These are phyloP conservation scores for Zygosaccharomyces sapae DNA, from an alignment of 1,139 yeast genomes.

Conservation along the genomic window DNA sequence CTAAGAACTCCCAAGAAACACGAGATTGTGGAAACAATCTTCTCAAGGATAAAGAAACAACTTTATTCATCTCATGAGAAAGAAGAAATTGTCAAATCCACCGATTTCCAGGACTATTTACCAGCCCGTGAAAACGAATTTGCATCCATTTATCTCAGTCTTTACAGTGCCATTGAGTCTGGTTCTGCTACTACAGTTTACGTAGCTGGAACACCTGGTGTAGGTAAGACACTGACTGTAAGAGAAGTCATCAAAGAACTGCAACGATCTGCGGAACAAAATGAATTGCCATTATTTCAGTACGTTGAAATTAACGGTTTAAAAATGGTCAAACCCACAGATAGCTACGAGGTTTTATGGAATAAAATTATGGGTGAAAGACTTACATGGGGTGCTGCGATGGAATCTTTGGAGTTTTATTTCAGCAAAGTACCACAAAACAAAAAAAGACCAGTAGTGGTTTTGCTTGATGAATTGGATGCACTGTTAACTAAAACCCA, in stretches of 20 bases:
- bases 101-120: slow-evolving; percentile 38
- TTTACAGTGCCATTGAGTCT: slow-evolving; percentile 72
- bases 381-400: slow-evolving; percentile 62
- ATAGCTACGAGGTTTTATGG: slow-evolving; percentile 85
- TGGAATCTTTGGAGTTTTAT: slow-evolving; percentile 50
- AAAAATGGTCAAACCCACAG: slow-evolving; percentile 74
- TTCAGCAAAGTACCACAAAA: slow-evolving; percentile 41
- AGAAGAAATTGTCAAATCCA: slow-evolving; percentile 31
- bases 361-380: slow-evolving; percentile 61
- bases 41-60: slow-evolving; percentile 35
- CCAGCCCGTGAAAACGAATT: slow-evolving; percentile 92
- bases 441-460: slow-evolving; percentile 52
- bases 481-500: slow-evolving; percentile 84
- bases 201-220: slow-evolving; percentile 96
- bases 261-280: slow-evolving; percentile 43
- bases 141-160: slow-evolving; percentile 60
- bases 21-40: slow-evolving; percentile 34
- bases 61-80: slow-evolving; percentile 34
- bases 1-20: slow-evolving; percentile 29
- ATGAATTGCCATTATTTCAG: slow-evolving; percentile 56
- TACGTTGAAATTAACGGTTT: slow-evolving; percentile 88
- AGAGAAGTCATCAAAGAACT: slow-evolving; percentile 77
- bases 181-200: slow-evolving; percentile 81
- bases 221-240: slow-evolving; percentile 94
- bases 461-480: slow-evolving; percentile 87